Evolutionary conservation across 257 asterid genomes (phyloP).

Genomic region (Plectranthus barbatus): DNA sequence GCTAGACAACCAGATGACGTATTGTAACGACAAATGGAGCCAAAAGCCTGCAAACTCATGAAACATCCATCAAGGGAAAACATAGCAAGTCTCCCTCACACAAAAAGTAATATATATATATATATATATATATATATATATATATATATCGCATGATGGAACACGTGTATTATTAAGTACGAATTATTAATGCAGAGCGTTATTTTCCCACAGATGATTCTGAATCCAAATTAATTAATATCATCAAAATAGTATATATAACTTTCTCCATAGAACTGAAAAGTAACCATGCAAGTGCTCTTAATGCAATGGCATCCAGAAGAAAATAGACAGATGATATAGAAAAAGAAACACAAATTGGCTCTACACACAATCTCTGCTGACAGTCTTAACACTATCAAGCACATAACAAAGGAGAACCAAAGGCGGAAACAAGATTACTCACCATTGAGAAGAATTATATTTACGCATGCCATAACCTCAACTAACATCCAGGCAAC

Average conservation of each 20-base stretch:
- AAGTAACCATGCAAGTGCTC: not conserved
- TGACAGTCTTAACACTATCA: not conserved
- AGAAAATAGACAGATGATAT: not conserved
- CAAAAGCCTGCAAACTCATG: slow-evolving; percentile 41
- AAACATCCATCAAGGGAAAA: not conserved
- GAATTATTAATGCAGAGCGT: not conserved
- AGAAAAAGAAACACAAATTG: not conserved
- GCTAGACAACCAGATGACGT: slow-evolving; percentile 49
- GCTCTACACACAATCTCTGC: not conserved
- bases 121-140: too few relatives aligned
- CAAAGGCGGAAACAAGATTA: not conserved
- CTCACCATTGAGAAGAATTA: slow-evolving; percentile 41
- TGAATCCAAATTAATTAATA: not conserved
- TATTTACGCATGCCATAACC: slow-evolving; percentile 38
- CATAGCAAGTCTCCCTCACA: not conserved
- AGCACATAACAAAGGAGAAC: not conserved
- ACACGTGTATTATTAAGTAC: not conserved
- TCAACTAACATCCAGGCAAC: slow-evolving; percentile 43
- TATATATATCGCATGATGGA: not conserved
- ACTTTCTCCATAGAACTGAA: not conserved
- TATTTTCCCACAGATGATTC: not conserved
- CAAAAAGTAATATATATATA: too few relatives aligned
- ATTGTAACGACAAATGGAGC: slow-evolving; percentile 41
- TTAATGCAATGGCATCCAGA: not conserved
- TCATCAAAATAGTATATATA: not conserved